Base-by-base conservation (phyloP, 1,284 basidiomycete genomes). In the Irpex sp. region DNA sequence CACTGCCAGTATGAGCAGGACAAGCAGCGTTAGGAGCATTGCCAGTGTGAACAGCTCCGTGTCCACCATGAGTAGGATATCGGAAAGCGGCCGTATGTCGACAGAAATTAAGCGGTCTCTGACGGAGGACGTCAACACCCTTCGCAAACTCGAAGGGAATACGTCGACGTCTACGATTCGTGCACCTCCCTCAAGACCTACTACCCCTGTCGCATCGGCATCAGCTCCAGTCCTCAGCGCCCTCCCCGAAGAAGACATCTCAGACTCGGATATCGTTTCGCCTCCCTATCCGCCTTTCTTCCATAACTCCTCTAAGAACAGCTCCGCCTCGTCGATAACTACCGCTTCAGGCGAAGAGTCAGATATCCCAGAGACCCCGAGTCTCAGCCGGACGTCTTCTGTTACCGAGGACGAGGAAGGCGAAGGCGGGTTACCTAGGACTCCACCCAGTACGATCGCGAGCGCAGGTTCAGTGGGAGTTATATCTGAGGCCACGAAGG, bases 241-340 rank as follows among this genome's bases (percentile, higher is more conserved):
- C 2, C 9, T 58, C 15, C 17, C 55, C 13, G 17, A 34, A 21
- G 57, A n/a, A 11, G 60, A 17, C 60, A 26, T 54, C n/a, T 11
- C 13, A 54, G 54, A 56, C 54, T 37, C 54, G 36, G 56, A 54
- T 15, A 15, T 38, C 56, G 44, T 51, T 52, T 21, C 21, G 6
- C 61, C 64, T 13, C 64, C 64, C 4, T 7, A 19, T 1, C 61
- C 64, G 2, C 57, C 64, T 36, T 65, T 65, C 61, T 40, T 58
- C 47, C 59, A 48, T 17, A 21, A 31, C 1, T 58, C 58, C 44
- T 52, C 49, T 4, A 52, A 52, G 49, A 60, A 44, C 58, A 5
- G 56, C 34, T 61, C 59, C 19, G 47, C 56, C 52, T 34, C 56
- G 3, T 62, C 60, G 7, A 17, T 64, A 48, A 55, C 58, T 26